phyloP scores from a whole-genome alignment of 495 filamentous ascomycete genomes.

The Cetradonia linearis region DNA sequence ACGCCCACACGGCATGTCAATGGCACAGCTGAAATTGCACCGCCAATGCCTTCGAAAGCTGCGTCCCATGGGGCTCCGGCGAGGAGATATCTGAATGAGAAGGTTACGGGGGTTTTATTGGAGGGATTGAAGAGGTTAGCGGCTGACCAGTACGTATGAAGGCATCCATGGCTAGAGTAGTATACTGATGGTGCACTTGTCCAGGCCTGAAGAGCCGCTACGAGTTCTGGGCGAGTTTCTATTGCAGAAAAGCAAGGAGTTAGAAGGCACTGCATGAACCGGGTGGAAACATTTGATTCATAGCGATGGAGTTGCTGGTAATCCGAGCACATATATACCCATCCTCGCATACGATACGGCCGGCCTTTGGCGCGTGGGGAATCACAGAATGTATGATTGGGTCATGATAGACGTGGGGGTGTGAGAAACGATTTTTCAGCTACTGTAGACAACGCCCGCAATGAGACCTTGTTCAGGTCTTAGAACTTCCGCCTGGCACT shows the following conservation, averaged over 20 bases:
- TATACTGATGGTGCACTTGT: constrained; percentile 11
- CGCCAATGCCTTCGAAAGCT: constrained; percentile 29
- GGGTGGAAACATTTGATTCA: background rate
- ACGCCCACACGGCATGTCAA: constrained; percentile 42
- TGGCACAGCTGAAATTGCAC: constrained; percentile 28
- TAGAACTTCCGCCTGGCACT: background rate
- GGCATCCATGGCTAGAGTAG: background rate
- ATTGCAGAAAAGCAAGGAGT: constrained; percentile 67
- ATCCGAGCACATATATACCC: constrained; percentile 3
- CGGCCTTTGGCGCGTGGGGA: background rate
- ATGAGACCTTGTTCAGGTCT: background rate
- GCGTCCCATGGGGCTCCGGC: constrained; percentile 70
- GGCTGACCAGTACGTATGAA: constrained; percentile 60
- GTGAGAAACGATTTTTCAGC: constrained; percentile 1
- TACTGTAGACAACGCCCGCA: background rate
- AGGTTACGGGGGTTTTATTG: constrained; percentile 71
- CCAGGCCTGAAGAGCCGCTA: constrained; percentile 68
- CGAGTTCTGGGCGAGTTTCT: constrained; percentile 79
- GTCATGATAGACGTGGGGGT: background rate
- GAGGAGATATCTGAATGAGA: constrained; percentile 79
- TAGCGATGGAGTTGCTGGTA: constrained; percentile 16
- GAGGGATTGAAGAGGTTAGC: constrained; percentile 89
- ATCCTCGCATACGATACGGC: background rate
- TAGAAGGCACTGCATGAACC: constrained; percentile 36
- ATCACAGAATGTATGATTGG: background rate